Evolutionary conservation across 2,329 filamentous ascomycete species (phyloP), one percentile per base, ranked within the genome.

Genomic region (Rhynchosporium graminicola): DNA sequence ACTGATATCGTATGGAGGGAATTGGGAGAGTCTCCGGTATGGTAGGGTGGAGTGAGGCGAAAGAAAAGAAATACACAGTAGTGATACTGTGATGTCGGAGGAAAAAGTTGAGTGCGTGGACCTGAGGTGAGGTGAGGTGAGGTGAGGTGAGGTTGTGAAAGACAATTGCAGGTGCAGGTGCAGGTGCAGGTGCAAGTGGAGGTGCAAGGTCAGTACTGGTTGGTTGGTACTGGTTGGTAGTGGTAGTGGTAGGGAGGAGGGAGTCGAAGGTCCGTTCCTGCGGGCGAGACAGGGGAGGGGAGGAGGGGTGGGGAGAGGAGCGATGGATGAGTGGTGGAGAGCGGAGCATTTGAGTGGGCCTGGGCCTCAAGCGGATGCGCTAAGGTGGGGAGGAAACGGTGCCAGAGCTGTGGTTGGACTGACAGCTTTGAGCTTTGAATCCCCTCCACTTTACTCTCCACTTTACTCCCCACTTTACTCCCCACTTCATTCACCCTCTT

Each of bases 51-150:
- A 20, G 20, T 20, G 20, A 20, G 20, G 20, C 20, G 20, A 20
- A 20, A 20, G 20, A 20, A 20, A 20, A 57, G 60, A 45, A 52
- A 28, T 54, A 38, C 36, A 38, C 46, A 58, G 26, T 46, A 36
- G 38, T 47, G 43, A 48, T n/a, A 12, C 42, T n/a, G 55, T 42
- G 26, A 36, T 40, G 43, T 47, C 33, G 36, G 33, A 20, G 51
- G 43, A 46, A 28, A 12, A 48, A 36, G 55, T 47, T 42, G 13
- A 31, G 15, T 36, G 29, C 47, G 47, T 31, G 46, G 43, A 38
- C 26, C 29, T 33, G 40, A 28, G 26, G 38, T 26, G 36, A 29
- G 33, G 28, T 29, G 31, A 33, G 33, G 28, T 29, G 31, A 33
- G 29, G 46, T 50, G 46, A 50, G 40, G 40, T 7, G 3, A 43